Conservation (phyloP, 768 basidiomycete genomes). For the Exidia glandulosa region DNA sequence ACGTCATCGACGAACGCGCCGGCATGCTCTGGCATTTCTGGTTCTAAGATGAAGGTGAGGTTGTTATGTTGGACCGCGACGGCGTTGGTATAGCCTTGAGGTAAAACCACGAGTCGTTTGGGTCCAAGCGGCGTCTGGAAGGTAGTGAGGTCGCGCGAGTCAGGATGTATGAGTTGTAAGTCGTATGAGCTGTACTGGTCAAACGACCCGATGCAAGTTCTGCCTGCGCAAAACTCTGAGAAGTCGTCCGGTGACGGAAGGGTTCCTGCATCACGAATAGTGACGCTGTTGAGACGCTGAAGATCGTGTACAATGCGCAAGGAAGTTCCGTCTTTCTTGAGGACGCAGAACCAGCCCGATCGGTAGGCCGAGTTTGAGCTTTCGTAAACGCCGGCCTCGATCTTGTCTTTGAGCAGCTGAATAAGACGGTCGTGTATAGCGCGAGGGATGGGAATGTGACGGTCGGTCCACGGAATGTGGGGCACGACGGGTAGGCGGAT, state of each 20-base stretch:
- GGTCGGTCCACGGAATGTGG: neutral
- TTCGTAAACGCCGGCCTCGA: conserved; percentile 29
- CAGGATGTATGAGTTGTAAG: conserved; percentile 16
- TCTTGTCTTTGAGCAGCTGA: conserved; percentile 22
- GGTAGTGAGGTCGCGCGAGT: conserved; percentile 27
- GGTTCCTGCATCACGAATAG: conserved; percentile 14
- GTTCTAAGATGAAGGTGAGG: conserved; percentile 24
- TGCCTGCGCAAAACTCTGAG: neutral
- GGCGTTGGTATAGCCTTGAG: conserved; percentile 33
- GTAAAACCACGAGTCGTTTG: conserved; percentile 19
- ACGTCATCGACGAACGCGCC: conserved; percentile 31
- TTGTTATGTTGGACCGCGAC: conserved; percentile 30
- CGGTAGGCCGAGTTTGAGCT: conserved; percentile 27
- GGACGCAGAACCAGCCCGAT: conserved; percentile 28
- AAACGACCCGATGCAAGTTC: conserved; percentile 13
- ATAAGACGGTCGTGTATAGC: conserved; percentile 7
- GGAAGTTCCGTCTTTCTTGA: conserved; percentile 26
- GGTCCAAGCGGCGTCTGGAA: conserved; percentile 30
- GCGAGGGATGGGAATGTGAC: neutral
- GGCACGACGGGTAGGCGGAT: neutral
- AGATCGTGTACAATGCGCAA: conserved; percentile 26
- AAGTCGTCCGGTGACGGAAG: neutral
- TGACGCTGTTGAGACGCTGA: conserved; percentile 24
- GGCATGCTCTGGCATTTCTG: conserved; percentile 29
- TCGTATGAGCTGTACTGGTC: conserved; percentile 17